phyloP scores from a whole-genome alignment of 768 basidiomycete genomes.

The Hericium coralloides region DNA sequence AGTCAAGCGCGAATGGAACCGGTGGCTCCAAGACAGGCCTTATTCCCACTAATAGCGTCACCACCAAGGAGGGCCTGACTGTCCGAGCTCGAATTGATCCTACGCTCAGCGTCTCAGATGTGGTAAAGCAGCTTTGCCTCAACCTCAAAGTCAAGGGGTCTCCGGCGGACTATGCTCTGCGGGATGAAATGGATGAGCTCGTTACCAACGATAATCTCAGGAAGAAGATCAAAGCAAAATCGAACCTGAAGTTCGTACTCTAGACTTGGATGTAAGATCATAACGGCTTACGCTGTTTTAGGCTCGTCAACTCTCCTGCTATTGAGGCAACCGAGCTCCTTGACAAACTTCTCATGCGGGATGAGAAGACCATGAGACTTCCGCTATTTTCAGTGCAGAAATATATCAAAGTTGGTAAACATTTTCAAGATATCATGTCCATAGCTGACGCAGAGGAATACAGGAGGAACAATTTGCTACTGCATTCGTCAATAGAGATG shows the following conservation, averaged over 20 bases:
- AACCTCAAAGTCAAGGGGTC: constrained; percentile 75
- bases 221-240: constrained; percentile 72
- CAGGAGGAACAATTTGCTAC: constrained; percentile 80
- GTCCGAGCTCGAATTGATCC: constrained; percentile 83
- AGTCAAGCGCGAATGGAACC: constrained; percentile 6
- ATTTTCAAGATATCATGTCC: not conserved
- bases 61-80: constrained; percentile 59
- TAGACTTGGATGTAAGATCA: not conserved
- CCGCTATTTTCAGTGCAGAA: constrained; percentile 75
- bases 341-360: constrained; percentile 53
- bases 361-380: constrained; percentile 52
- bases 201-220: constrained; percentile 84
- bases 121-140: constrained; percentile 72
- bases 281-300: constrained; percentile 18
- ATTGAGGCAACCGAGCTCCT: constrained; percentile 74
- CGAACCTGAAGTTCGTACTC: constrained; percentile 60
- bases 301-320: constrained; percentile 71
- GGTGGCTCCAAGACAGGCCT: constrained; percentile 34
- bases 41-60: constrained; percentile 79
- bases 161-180: constrained; percentile 62
- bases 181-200: constrained; percentile 76
- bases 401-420: constrained; percentile 49
- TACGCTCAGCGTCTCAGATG: constrained; percentile 75
- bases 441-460: constrained; percentile 2
- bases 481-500: constrained; percentile 68